These are phyloP conservation scores for Solanum corneliomulleri DNA, from an alignment of 257 asterid genomes.

Conservation along the genomic window DNA sequence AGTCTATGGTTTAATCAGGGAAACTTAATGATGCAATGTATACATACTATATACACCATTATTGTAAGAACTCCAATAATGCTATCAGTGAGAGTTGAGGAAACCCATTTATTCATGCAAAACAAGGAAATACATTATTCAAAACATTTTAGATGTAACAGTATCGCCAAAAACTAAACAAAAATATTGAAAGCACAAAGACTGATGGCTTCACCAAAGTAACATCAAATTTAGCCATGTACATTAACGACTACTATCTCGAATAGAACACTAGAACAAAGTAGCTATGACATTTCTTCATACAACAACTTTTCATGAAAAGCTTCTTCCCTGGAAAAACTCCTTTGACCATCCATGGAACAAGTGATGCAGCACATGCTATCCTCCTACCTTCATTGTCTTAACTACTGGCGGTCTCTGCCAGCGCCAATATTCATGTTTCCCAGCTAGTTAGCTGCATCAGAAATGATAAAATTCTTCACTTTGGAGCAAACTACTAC, in stretches of 20 bases:
- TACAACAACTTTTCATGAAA: slow-evolving; percentile 58
- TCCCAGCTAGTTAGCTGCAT: slow-evolving; percentile 42
- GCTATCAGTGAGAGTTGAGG: too few relatives aligned
- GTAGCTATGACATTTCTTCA: slow-evolving; percentile 8
- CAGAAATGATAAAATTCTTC: slow-evolving; percentile 27
- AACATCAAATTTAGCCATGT: not conserved
- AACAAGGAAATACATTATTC: not conserved
- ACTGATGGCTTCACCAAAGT: not conserved
- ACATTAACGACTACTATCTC: not conserved
- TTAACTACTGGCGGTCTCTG: slow-evolving; percentile 27
- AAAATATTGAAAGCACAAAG: not conserved
- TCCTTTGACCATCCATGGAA: slow-evolving; percentile 43
- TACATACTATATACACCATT: not conserved
- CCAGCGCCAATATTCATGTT: slow-evolving; percentile 42
- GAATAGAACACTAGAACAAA: not conserved
- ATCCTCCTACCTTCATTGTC: slow-evolving; percentile 79
- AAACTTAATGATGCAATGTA: not conserved
- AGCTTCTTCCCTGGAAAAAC: slow-evolving; percentile 41
- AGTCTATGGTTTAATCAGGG: too few relatives aligned
- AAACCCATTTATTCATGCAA: not conserved
- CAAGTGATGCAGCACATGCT: slow-evolving; percentile 42
- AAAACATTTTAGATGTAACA: not conserved
- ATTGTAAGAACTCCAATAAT: too few relatives aligned
- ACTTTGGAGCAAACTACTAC: slow-evolving; percentile 24
- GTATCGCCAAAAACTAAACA: not conserved